Base-by-base conservation (phyloP, 305 asterid genomes). In the Andrographis paniculata region DNA sequence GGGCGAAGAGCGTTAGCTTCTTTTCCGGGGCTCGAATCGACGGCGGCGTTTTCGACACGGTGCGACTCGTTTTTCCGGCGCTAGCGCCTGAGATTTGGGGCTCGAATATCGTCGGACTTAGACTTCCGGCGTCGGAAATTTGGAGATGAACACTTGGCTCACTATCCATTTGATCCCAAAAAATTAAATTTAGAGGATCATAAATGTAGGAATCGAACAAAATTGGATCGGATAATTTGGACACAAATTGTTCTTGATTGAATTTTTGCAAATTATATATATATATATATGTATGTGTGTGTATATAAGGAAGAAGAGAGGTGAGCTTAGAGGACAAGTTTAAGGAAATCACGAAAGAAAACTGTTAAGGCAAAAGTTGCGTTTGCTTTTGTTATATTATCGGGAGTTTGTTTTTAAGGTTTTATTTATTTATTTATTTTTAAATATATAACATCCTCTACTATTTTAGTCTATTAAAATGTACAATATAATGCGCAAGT, bases 1-100 rank as follows among this genome's bases (percentile, higher is more conserved):
- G 87, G 31, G 96, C 93, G 59, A 91, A 87, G n/a, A 91, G 95
- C 5, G 99, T 91, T 1, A 91, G 67, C 52, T 77, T 74, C 61
- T 87, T 91, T 58, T 91, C 99, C 16, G 99, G 96, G 5, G 93
- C 98, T 6, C 71, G 58, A 2, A 71, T 23, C 1, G 63, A 28
- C 0, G 53, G 49, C 75, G 1, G 72, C 58, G 50, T 61, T 58
- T 0, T 47, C 20, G 1, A 24, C 6, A 8, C 30, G 30, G 45
- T 40, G 77, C 74, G 66, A 78, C 67, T 65, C 57, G 65, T 47
- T 46, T 60, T 72, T 8, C 82, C 65, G 55, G 64, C 79, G n/a
- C 40, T 31, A 14, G 51, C 37, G 58, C 62, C 20, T 33, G 63
- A 20, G 1, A 61, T 65, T n/a, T 55, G 82, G 8, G 80, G 86